Evolutionary conservation across 2,329 filamentous ascomycete genomes (phyloP).

Genomic region (Curvularia verruculosa): DNA sequence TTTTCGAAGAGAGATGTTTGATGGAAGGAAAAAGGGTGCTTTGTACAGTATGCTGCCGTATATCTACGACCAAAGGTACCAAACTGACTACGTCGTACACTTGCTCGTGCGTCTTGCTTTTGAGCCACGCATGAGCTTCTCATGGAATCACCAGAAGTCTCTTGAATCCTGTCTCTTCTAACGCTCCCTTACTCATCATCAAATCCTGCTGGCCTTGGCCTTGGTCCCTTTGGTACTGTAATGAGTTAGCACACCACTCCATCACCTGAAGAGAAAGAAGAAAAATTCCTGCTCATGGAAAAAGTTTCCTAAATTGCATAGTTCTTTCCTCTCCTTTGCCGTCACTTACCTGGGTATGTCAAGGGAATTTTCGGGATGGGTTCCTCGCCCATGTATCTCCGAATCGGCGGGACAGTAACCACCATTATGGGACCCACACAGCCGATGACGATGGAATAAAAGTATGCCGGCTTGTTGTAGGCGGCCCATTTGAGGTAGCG

Average conservation of each 20-base stretch:
- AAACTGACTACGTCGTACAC: not conserved
- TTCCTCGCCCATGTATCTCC: constrained; percentile 73
- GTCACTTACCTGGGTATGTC: constrained; percentile 86
- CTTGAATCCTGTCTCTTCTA: not conserved
- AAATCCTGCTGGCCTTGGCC: constrained; percentile 54
- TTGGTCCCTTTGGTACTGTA: constrained; percentile 55
- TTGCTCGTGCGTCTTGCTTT: not conserved
- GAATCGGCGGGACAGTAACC: constrained; percentile 73
- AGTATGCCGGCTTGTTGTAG: constrained; percentile 87
- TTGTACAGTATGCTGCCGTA: constrained; percentile 31
- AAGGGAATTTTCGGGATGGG: constrained; percentile 72
- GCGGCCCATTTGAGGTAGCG: constrained; percentile 88
- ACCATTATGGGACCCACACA: constrained; percentile 73
- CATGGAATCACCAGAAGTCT: not conserved
- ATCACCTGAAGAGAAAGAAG: not conserved
- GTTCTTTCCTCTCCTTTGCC: not conserved
- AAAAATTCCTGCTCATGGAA: not conserved
- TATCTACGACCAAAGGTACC: not conserved
- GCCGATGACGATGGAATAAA: constrained; percentile 83
- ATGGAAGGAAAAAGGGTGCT: constrained; percentile 31
- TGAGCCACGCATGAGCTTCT: not conserved
- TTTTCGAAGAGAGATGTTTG: not conserved
- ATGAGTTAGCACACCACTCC: constrained; percentile 10
- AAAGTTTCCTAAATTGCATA: not conserved
- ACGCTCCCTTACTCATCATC: constrained; percentile 48